Base-by-base conservation (phyloP, 192 early-diverging fungal species). In the Linnemannia hyalina region DNA sequence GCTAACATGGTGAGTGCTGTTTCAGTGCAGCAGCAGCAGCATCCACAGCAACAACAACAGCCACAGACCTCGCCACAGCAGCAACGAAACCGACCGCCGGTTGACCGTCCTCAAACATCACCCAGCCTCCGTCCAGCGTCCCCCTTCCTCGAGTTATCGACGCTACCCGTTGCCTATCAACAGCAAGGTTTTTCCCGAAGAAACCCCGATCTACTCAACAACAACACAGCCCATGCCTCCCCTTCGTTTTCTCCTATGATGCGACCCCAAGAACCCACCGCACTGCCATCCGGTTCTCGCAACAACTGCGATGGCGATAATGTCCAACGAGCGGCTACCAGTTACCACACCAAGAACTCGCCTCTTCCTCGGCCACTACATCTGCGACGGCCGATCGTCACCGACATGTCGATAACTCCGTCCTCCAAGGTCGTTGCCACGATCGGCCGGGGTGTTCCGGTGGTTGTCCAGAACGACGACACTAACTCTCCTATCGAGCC, bases 331-430 rank as follows among this genome's bases (percentile, higher is more conserved):
- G 13, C 60, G 23, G 29, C 10, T 29, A 65, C 26, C 13, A 65
- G 26, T 29, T 32, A 65, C 68, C 38, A 40, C 22, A 20, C 63
- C 38, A n/a, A 57, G 9, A 18, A 36, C 7, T 82, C 74, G 18
- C 68, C 47, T n/a, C 49, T 82, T 2, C 80, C 80, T 70, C 74
- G 80, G 6, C 80, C 80, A 3, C 42, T 82, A 40, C 46, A 71
- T 23, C 26, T 71, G 20, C 42, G 29, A 29, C 73, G 80, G 9
- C 74, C 80, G 13, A 26, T 76, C n/a, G 41, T 82, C 29, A 55
- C 80, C 1, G 74, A 72, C 40, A 55, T n/a, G 6, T 47, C 47
- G 6, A 76, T 75, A 3, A 69, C 49, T 9, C 36, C 80, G 2
- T 75, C 74, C 22, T n/a, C 71, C 44, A 75, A 40, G 20, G 73